Percentiles rank a stretch among this genome's conserved stretches.
Conservation (phyloP, 768 basidiomycete genomes). For the Lentinula aciculospora region DNA sequence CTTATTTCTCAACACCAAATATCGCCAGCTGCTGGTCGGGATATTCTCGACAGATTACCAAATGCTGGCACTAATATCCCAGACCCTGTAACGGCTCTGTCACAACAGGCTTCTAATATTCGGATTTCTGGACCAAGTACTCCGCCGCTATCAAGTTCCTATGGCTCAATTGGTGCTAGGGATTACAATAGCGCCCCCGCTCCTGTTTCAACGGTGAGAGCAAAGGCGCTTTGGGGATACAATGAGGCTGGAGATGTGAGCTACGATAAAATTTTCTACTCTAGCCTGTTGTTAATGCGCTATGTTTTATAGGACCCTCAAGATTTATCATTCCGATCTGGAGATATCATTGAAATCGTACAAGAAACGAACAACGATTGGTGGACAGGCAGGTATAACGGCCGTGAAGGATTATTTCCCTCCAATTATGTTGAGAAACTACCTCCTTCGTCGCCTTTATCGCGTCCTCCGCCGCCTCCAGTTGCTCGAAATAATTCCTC, state of each 20-base stretch:
- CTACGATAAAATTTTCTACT: background rate
- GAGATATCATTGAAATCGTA: constrained; percentile 74
- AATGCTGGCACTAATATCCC: background rate
- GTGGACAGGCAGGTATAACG: constrained; percentile 72
- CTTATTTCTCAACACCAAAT: constrained; percentile 51
- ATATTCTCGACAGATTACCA: constrained; percentile 26
- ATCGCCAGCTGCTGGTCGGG: constrained; percentile 39
- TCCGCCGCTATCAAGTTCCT: constrained; percentile 11
- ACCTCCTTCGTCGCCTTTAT: constrained; percentile 16
- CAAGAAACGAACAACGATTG: constrained; percentile 82
- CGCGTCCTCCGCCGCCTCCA: constrained; percentile 15
- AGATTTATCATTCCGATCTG: constrained; percentile 73
- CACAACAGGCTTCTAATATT: constrained; percentile 17
- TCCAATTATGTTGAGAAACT: constrained; percentile 66
- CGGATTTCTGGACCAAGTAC: constrained; percentile 8
- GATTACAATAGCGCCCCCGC: constrained; percentile 8
- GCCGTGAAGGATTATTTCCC: constrained; percentile 73
- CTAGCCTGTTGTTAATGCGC: constrained; percentile 5
- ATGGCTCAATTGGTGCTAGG: background rate
- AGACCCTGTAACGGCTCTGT: constrained; percentile 1
- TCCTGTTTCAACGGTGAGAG: constrained; percentile 25
- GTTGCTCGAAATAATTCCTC: background rate
- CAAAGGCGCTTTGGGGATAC: constrained; percentile 62
- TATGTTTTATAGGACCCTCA: constrained; percentile 50
- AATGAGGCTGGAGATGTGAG: constrained; percentile 51